These are phyloP conservation scores for Xylariaceae sp. DNA, from an alignment of 2,329 filamentous ascomycete genomes.

Conservation along the genomic window DNA sequence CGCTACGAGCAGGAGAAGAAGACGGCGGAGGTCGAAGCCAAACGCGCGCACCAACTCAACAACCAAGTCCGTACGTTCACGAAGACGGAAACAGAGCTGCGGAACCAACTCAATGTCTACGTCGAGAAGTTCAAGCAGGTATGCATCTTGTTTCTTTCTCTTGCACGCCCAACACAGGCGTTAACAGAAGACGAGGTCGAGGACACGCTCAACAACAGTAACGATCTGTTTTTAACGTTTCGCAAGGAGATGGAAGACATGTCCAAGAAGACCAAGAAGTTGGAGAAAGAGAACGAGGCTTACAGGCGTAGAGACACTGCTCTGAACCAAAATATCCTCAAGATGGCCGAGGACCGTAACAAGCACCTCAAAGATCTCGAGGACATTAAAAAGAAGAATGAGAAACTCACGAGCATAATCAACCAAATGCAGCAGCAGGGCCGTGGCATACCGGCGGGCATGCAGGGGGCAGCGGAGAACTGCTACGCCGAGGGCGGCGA, in stretches of 20 bases:
- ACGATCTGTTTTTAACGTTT: constrained; percentile 94
- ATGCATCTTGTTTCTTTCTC: constrained; percentile 36
- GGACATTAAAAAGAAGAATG: constrained; percentile 75
- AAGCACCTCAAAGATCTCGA: constrained; percentile 71
- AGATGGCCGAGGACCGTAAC: constrained; percentile 91
- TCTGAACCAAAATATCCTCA: constrained; percentile 89
- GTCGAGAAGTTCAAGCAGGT: constrained; percentile 99
- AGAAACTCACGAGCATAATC: constrained; percentile 89
- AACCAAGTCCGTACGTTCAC: constrained; percentile 91
- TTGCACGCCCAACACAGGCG: constrained; percentile 26
- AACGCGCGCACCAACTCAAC: constrained; percentile 78
- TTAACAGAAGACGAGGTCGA: constrained; percentile 71
- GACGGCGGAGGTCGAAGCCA: constrained; percentile 73
- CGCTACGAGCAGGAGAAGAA: constrained; percentile 88
- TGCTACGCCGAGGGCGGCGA: constrained; percentile 58
- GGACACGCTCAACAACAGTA: constrained; percentile 97
- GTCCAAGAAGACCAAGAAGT: constrained; percentile 95
- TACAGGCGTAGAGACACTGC: constrained; percentile 90
- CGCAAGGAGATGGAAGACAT: constrained; percentile 99
- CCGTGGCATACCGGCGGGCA: constrained; percentile 64
- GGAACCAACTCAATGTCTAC: constrained; percentile 95
- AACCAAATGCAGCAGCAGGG: constrained; percentile 95
- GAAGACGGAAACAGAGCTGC: constrained; percentile 88
- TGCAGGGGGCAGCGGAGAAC: constrained; percentile 55
- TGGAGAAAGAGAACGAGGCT: constrained; percentile 93